A percentile compares a stretch with the other conserved stretches of the same genome.
Evolutionary conservation across 495 filamentous ascomycete genomes (phyloP).

Genomic region (Penicillium pancosmium): DNA sequence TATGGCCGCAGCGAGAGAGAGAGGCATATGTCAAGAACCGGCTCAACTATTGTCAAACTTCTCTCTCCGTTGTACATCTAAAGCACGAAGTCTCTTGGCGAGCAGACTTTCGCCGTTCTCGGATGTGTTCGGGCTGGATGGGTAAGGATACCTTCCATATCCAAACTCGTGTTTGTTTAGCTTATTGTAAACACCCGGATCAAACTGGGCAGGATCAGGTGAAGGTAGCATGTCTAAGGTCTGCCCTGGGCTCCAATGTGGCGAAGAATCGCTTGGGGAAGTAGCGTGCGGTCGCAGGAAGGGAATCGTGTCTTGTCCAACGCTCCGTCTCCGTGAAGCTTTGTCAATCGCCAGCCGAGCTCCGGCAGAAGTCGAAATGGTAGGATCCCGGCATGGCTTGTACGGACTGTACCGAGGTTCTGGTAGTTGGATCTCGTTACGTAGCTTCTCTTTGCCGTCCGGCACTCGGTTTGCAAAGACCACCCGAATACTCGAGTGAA

Average conservation of each 20-base stretch:
- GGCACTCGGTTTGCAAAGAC: conserved; percentile 98
- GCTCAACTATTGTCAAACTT: conserved; percentile 21
- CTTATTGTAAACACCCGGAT: conserved; percentile 58
- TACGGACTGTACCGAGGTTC: conserved; percentile 87
- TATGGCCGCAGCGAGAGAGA: neutral
- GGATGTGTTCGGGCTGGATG: conserved; percentile 32
- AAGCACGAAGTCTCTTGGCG: conserved; percentile 53
- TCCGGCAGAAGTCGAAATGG: conserved; percentile 14
- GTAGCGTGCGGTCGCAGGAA: conserved; percentile 13
- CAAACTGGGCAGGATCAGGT: conserved; percentile 9
- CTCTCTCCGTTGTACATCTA: conserved; percentile 46
- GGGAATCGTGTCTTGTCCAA: conserved; percentile 49
- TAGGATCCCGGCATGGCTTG: conserved; percentile 62
- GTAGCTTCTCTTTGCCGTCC: conserved; percentile 91
- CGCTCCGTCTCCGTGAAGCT: conserved; percentile 58
- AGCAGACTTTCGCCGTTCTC: conserved; percentile 57
- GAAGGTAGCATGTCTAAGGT: conserved; percentile 20
- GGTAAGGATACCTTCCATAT: conserved; percentile 62
- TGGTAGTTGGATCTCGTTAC: conserved; percentile 87
- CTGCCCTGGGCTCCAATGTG: conserved; percentile 34
- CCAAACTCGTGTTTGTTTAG: conserved; percentile 67
- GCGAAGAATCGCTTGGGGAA: conserved; percentile 12
- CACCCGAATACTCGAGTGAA: conserved; percentile 90
- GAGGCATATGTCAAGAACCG: neutral
- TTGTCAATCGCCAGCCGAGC: conserved; percentile 53